Conservation (phyloP, 257 asterid genomes). For the Fraxinus cuspidata region DNA sequence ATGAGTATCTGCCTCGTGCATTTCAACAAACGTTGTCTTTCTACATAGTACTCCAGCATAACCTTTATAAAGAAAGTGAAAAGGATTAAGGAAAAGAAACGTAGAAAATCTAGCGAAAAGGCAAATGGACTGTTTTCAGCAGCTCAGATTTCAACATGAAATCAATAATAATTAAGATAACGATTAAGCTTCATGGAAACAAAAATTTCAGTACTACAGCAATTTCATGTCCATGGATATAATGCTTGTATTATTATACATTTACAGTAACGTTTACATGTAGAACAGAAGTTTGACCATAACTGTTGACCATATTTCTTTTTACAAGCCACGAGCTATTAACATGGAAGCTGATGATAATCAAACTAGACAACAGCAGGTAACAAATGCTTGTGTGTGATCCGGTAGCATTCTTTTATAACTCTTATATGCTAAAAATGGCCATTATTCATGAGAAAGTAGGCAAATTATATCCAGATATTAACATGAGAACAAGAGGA, state of each 20-base stretch:
- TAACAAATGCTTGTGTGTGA: neutral
- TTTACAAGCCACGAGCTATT: neutral
- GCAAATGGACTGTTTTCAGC: constrained; percentile 9
- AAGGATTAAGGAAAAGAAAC: constrained; percentile 13
- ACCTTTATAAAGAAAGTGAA: constrained; percentile 48
- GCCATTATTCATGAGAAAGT: neutral
- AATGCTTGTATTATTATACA: neutral
- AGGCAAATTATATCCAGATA: constrained; percentile 11
- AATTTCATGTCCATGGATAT: neutral
- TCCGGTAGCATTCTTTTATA: neutral
- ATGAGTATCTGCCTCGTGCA: constrained; percentile 79
- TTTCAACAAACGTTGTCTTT: constrained; percentile 89
- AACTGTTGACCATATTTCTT: constrained; percentile 5
- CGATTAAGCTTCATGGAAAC: neutral
- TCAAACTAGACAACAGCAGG: neutral
- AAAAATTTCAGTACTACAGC: neutral
- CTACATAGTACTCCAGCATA: constrained; percentile 71
- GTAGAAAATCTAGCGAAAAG: constrained; percentile 5
- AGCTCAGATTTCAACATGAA: constrained; percentile 15
- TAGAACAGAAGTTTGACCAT: neutral
- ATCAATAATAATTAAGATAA: neutral
- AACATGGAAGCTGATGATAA: neutral
- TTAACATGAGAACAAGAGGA: neutral
- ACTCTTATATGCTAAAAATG: neutral
- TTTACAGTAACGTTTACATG: neutral